Evolutionary conservation across 1,139 yeast species (phyloP), one percentile per base, ranked within the genome.

Genomic region (Yueomyces sp.): DNA sequence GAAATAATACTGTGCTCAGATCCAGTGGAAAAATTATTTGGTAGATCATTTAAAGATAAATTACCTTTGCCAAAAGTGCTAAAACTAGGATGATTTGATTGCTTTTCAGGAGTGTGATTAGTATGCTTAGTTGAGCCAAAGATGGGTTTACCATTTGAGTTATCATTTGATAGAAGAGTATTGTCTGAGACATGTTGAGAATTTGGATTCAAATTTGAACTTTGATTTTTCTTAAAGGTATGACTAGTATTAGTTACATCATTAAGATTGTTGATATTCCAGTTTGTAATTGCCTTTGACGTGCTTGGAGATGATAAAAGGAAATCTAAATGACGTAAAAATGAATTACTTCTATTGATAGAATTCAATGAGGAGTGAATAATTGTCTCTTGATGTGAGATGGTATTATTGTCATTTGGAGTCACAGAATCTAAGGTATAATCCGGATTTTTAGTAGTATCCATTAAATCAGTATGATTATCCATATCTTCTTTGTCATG

Each of bases 1-100:
- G 26, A 25, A 25, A 12, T 35, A 39, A 36, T 38, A 35, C 27
- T 27, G 4, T 40, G 38, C 11, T 39, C 35, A 27, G 34, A 27
- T 27, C 31, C 36, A 29, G 39, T 43, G 27, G 36, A 44, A 38
- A 40, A 37, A n/a, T 45, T 45, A 27, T 44, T 50, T 3, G 48
- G 39, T 43, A 79, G 68, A 37, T 75, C 73, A 41, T 75, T 80
- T 19, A 86, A 63, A 0, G 81, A 69, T 42, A 86, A 65, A 46
- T 78, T 76, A 1, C 95, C 95, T 44, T 71, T 68, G 1, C 95
- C 95, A 50, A 85, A 59, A 0, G 93, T 76, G 35, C 73, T 69
- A 27, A 81, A 56, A 0, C 82, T 72, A 35, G 61, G 57, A 34
- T 45, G 49, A 29, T 29, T 29, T 29, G 9, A 29, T 6, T 6